Conservation (phyloP, 495 filamentous ascomycete genomes). For the Lentithecium fluviatile region DNA sequence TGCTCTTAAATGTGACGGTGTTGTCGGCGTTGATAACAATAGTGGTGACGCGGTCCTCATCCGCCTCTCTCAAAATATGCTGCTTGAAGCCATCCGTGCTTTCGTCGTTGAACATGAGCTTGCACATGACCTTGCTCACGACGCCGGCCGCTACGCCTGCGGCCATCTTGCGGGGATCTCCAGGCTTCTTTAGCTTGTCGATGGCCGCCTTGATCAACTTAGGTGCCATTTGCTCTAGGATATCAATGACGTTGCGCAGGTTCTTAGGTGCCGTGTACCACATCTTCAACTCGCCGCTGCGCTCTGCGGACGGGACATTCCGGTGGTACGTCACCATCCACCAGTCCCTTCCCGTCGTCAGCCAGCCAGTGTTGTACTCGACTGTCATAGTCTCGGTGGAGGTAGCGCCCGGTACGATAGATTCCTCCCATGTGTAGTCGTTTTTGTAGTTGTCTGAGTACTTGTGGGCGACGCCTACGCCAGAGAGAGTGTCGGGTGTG, state of each 20-base stretch:
- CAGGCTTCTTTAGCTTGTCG: background rate
- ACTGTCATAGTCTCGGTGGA: slow-evolving; percentile 8
- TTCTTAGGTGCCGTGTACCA: slow-evolving; percentile 4
- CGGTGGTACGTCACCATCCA: slow-evolving; percentile 11
- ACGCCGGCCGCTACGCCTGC: background rate
- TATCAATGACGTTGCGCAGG: slow-evolving; percentile 5
- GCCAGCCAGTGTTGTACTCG: slow-evolving; percentile 1
- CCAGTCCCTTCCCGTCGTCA: slow-evolving; percentile 2
- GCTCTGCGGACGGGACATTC: background rate
- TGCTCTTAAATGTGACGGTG: slow-evolving; percentile 2
- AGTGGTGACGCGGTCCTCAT: background rate
- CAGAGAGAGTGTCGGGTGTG: background rate
- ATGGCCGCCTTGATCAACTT: slow-evolving; percentile 3
- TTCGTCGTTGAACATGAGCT: slow-evolving; percentile 7
- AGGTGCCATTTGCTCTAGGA: background rate
- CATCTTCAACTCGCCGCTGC: background rate
- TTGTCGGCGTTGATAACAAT: slow-evolving; percentile 4
- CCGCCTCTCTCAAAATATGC: slow-evolving; percentile 7
- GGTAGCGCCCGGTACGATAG: background rate
- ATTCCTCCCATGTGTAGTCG: background rate
- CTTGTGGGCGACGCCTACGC: slow-evolving; percentile 6
- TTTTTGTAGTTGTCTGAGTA: slow-evolving; percentile 7
- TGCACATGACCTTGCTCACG: background rate
- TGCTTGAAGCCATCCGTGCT: slow-evolving; percentile 3
- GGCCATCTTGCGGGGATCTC: background rate